Evolutionary conservation across 345 rosid species (phyloP).

Genomic region (Populus simonii): DNA sequence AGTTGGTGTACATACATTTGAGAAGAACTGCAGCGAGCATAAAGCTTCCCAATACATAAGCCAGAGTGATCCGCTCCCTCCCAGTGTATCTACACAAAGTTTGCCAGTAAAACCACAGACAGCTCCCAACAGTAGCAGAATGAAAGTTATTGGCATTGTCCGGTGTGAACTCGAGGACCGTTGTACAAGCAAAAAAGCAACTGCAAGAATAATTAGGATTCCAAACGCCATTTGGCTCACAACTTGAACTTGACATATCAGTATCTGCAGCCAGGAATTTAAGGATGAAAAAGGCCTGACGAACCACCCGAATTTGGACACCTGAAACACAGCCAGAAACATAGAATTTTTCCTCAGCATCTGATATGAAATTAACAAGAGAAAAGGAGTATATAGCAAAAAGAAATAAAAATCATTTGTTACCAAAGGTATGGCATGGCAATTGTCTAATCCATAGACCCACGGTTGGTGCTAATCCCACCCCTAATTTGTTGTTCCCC

Average conservation of each 20-base stretch:
- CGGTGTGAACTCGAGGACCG: slow-evolving; percentile 59
- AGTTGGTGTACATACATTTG: slow-evolving; percentile 39
- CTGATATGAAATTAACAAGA: background rate
- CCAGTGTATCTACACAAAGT: slow-evolving; percentile 75
- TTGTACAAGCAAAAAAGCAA: slow-evolving; percentile 55
- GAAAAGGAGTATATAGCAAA: background rate
- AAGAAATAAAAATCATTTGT: background rate
- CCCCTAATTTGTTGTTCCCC: too few species aligned
- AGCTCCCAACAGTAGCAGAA: slow-evolving; percentile 61
- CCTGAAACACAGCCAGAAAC: slow-evolving; percentile 34
- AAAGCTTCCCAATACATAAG: slow-evolving; percentile 64
- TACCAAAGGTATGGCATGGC: background rate
- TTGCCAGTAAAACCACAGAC: slow-evolving; percentile 74
- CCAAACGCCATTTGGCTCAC: slow-evolving; percentile 64
- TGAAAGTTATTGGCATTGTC: slow-evolving; percentile 67
- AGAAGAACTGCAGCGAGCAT: slow-evolving; percentile 62
- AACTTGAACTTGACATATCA: slow-evolving; percentile 60
- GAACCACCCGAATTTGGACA: slow-evolving; percentile 68
- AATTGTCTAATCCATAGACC: background rate
- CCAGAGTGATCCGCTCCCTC: slow-evolving; percentile 77
- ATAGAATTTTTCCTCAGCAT: background rate
- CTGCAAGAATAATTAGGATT: slow-evolving; percentile 49
- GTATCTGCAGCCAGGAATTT: slow-evolving; percentile 40
- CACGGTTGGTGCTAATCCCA: too few species aligned
- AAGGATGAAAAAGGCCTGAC: slow-evolving; percentile 51